Evolutionary conservation across 2,329 filamentous ascomycete species (phyloP), one percentile per base, ranked within the genome.

Genomic region (Penicillium carneum): DNA sequence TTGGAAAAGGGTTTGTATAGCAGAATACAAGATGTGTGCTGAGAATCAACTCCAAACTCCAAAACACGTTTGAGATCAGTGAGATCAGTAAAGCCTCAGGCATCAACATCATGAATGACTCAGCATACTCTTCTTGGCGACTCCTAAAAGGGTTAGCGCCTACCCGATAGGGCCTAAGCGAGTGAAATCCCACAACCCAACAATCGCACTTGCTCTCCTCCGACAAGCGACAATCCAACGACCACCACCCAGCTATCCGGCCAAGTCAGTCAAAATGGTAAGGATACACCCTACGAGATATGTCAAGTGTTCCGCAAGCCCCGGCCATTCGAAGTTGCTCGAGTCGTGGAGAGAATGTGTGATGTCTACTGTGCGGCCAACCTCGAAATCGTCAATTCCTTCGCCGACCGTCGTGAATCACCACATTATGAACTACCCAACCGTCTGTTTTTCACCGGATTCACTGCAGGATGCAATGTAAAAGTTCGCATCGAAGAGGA

Each of bases 211-310:
- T 62, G 71, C 70, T 71, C 73, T 68, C 72, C 73, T 75, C 70
- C 73, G 74, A 76, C 75, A 75, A 77, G 72, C 71, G 72, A 75
- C 73, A 72, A 73, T 72, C 69, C 71, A 76, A 75, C 77, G 76
- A 79, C 75, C 74, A 75, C 71, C 75, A 74, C 69, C 71, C 72
- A 73, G 74, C 73, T 74, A 78, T 73, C 78, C 77, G 78, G 77
- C 74, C 75, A 79, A 78, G 69, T 77, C 77, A 78, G 78, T 79
- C 78, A 80, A 80, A 79, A 80, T 80, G 78, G 78, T 80, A 80
- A 80, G 78, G 62, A 59, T 43, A 46, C 18, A 47, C 49, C 59
- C 43, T 57, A 66, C 66, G 53, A 50, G 60, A 46, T 59, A 23
- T 66, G 64, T 48, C 60, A 64, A 57, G 61, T 69, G 64, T 65